A percentile compares a stretch with the other conserved stretches of the same genome.
phyloP scores from a whole-genome alignment of 148 eudicot genomes.

The Nepenthes mirabilis region DNA sequence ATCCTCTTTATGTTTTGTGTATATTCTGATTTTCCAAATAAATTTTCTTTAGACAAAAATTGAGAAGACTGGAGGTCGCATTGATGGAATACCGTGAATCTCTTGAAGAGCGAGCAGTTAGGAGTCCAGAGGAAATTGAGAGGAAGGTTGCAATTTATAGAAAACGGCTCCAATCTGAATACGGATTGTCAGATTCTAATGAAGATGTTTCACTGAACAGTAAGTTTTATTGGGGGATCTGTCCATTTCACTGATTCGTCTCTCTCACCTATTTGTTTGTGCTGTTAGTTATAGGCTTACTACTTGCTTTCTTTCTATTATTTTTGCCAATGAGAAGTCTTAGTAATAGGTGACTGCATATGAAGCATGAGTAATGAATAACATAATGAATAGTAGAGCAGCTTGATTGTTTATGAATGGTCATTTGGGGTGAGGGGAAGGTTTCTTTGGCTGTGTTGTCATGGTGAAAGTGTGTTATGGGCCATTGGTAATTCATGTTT shows the following conservation, averaged over 20 bases:
- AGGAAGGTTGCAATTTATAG: slow-evolving; percentile 55
- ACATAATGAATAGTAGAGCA: too few relatives aligned
- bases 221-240: slow-evolving; percentile 25
- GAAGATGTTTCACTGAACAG: slow-evolving; percentile 43
- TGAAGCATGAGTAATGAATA: too few relatives aligned
- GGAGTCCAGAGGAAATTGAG: slow-evolving; percentile 68
- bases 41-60: slow-evolving; percentile 50
- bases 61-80: slow-evolving; percentile 86
- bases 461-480: too few relatives aligned
- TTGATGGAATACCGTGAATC: slow-evolving; percentile 90
- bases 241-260: background rate
- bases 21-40: slow-evolving; percentile 2
- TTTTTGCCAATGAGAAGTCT: too few relatives aligned
- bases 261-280: background rate
- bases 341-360: too few relatives aligned
- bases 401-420: too few relatives aligned
- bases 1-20: background rate
- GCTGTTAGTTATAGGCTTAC: background rate
- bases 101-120: slow-evolving; percentile 70
- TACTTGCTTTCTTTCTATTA: too few relatives aligned
- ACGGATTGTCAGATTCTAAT: slow-evolving; percentile 43
- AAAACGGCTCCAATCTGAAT: slow-evolving; percentile 53
- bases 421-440: too few relatives aligned
- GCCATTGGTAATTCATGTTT: too few relatives aligned
- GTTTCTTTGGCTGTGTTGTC: too few relatives aligned